These are phyloP conservation scores for Saitozyma sp. DNA, from an alignment of 768 basidiomycete genomes.

Conservation along the genomic window DNA sequence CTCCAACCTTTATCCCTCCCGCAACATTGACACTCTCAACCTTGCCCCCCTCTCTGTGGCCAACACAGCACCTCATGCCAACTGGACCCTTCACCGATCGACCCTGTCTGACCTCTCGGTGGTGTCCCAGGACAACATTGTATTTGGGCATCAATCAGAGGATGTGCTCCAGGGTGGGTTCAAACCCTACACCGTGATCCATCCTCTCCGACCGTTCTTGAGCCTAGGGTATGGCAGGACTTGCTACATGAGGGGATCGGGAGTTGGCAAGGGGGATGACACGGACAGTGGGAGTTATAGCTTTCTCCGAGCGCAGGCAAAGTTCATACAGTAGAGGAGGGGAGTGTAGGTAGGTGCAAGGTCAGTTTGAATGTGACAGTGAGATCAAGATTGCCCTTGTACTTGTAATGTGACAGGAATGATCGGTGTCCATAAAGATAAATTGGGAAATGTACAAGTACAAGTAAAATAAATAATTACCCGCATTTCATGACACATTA, in stretches of 20 bases:
- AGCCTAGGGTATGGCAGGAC: conserved; percentile 31
- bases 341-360: too few species aligned
- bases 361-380: too few species aligned
- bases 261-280: conserved; percentile 37
- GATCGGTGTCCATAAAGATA: too few species aligned
- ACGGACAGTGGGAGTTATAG: conserved; percentile 41
- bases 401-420: too few species aligned
- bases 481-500: too few species aligned
- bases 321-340: neutral
- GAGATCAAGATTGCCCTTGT: too few species aligned
- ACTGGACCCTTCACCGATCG: conserved; percentile 27
- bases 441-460: too few species aligned
- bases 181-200: conserved; percentile 36
- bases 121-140: conserved; percentile 24
- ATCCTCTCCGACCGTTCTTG: conserved; percentile 38
- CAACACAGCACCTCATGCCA: conserved; percentile 6
- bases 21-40: neutral
- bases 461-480: too few species aligned
- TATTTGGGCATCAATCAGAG: conserved; percentile 13
- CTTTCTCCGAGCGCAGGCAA: conserved; percentile 33
- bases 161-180: conserved; percentile 9
- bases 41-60: conserved; percentile 1
- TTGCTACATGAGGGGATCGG: conserved; percentile 31
- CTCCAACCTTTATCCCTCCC: conserved; percentile 11
- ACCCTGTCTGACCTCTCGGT: conserved; percentile 6